Evolutionary conservation across 2,329 filamentous ascomycete species (phyloP).

Genomic region (Escovopsis sp.): DNA sequence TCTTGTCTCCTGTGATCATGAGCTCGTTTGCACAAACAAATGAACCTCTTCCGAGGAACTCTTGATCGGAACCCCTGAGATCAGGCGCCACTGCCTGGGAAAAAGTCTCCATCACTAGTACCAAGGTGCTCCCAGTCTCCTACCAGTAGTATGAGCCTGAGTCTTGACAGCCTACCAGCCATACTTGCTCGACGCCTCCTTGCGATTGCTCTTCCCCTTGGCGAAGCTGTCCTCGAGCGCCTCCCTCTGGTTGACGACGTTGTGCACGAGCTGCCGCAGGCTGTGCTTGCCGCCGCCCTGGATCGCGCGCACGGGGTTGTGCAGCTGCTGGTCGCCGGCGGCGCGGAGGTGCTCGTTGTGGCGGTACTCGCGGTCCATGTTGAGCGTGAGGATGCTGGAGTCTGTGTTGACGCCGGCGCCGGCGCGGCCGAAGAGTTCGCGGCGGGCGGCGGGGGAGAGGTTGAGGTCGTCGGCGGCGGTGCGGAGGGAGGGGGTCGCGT

Average conservation of each 20-base stretch:
- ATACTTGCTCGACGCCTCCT: slow-evolving; percentile 69
- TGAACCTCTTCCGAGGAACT: too few species aligned
- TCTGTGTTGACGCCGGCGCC: slow-evolving; percentile 18
- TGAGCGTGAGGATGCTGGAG: slow-evolving; percentile 63
- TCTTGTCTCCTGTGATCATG: too few species aligned
- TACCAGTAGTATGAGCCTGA: not conserved
- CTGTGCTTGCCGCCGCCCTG: slow-evolving; percentile 76
- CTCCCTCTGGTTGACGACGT: slow-evolving; percentile 67
- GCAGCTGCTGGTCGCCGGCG: slow-evolving; percentile 53
- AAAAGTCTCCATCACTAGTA: too few species aligned
- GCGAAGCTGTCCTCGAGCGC: slow-evolving; percentile 89
- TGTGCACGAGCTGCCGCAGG: slow-evolving; percentile 73
- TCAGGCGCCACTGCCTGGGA: too few species aligned
- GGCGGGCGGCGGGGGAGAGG: slow-evolving; percentile 58
- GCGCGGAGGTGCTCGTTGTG: slow-evolving; percentile 67
- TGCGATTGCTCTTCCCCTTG: slow-evolving; percentile 60
- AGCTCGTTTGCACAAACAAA: too few species aligned
- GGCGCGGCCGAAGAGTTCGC: slow-evolving; percentile 71
- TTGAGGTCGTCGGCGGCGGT: slow-evolving; percentile 65
- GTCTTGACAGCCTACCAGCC: slow-evolving; percentile 48
- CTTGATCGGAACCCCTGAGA: too few species aligned
- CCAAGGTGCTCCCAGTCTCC: too few species aligned
- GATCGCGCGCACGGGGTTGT: slow-evolving; percentile 75
- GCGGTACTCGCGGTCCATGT: slow-evolving; percentile 75
- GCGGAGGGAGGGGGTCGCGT: slow-evolving; percentile 45